Evolutionary conservation across 1,284 basidiomycete genomes (phyloP).

Genomic region (Cutaneotrichosporon sp.): DNA sequence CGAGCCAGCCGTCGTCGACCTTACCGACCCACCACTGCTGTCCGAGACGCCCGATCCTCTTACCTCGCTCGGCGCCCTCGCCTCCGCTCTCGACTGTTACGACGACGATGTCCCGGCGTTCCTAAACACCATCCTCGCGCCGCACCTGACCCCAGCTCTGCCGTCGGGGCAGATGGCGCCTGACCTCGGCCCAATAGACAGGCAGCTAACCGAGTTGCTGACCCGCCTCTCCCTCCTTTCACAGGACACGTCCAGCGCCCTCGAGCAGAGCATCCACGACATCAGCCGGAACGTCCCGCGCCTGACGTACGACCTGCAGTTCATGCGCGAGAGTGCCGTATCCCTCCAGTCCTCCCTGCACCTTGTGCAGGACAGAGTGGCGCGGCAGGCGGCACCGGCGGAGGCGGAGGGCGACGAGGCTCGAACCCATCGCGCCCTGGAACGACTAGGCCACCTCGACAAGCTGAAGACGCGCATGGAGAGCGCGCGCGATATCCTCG

Average conservation of each 20-base stretch:
- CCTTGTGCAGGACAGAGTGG: constrained; percentile 58
- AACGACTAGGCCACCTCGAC: constrained; percentile 73
- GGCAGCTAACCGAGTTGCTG: constrained; percentile 68
- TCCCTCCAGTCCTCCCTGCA: constrained; percentile 66
- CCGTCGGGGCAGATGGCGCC: constrained; percentile 30
- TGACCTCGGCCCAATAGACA: constrained; percentile 68
- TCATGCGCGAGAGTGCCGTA: constrained; percentile 85
- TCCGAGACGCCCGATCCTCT: constrained; percentile 22
- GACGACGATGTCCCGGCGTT: constrained; percentile 46
- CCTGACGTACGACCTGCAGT: constrained; percentile 87
- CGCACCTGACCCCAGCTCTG: constrained; percentile 29
- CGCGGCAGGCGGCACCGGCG: constrained; percentile 38
- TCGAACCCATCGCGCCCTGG: constrained; percentile 55
- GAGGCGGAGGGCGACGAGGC: constrained; percentile 30
- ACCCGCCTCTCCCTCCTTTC: constrained; percentile 74
- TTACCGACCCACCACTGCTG: constrained; percentile 9
- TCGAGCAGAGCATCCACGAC: constrained; percentile 84
- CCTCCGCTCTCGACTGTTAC: constrained; percentile 42
- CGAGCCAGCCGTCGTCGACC: constrained; percentile 16
- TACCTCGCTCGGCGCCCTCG: constrained; percentile 38
- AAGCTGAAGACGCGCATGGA: constrained; percentile 81
- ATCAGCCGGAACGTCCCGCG: constrained; percentile 83
- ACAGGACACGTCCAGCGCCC: constrained; percentile 77
- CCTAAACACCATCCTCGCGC: constrained; percentile 46
- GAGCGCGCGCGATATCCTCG: constrained; percentile 74